Conservation (phyloP, 75 land plant genomes). For the Pinus albicaulis region DNA sequence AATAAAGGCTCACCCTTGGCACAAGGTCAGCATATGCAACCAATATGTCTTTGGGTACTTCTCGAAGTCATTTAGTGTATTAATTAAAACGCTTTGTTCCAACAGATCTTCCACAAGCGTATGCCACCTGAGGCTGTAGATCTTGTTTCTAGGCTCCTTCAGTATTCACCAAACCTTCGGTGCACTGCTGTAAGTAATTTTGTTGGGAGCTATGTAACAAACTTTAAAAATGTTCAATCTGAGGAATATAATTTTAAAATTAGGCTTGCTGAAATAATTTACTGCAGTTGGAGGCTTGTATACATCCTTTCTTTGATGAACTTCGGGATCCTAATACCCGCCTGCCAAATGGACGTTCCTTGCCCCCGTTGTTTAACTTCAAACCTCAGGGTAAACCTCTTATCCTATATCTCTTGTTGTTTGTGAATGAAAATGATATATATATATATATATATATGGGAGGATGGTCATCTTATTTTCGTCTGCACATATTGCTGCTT, state of each 20-base stretch:
- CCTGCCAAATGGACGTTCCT: slow-evolving; percentile 79
- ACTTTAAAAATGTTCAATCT: background rate
- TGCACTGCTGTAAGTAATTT: slow-evolving; percentile 54
- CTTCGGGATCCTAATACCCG: slow-evolving; percentile 71
- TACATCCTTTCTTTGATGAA: slow-evolving; percentile 84
- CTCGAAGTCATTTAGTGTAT: too few species aligned
- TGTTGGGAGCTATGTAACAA: background rate
- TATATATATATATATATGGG: background rate
- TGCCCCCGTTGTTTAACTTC: slow-evolving; percentile 85
- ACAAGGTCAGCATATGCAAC: slow-evolving; percentile 45
- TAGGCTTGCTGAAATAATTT: background rate
- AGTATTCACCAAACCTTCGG: slow-evolving; percentile 62
- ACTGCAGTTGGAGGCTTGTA: slow-evolving; percentile 70
- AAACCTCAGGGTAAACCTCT: slow-evolving; percentile 55
- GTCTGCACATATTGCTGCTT: background rate
- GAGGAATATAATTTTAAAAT: background rate
- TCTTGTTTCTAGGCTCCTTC: slow-evolving; percentile 61
- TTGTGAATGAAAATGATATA: background rate
- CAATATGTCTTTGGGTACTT: background rate
- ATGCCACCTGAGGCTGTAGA: slow-evolving; percentile 67
- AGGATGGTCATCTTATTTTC: background rate
- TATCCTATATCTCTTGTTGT: background rate
- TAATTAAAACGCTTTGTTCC: background rate
- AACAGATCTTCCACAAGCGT: slow-evolving; percentile 43
- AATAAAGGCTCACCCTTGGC: slow-evolving; percentile 89